Evolutionary conservation across 345 rosid species (phyloP).

Genomic region (Corymbia maculata): DNA sequence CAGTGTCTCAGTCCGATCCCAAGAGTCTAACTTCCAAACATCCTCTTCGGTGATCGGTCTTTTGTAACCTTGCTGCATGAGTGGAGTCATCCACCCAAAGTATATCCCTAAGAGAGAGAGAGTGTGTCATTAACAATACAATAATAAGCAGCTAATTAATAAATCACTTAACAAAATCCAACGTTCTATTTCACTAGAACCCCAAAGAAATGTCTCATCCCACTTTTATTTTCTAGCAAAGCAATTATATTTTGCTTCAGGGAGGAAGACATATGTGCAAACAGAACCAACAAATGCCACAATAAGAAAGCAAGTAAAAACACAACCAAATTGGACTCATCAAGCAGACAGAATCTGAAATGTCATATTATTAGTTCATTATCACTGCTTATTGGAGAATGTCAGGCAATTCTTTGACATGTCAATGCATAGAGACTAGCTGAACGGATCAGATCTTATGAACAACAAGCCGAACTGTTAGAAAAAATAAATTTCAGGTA

Average conservation of each 20-base stretch:
- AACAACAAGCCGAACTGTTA: background rate
- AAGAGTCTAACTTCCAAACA: constrained; percentile 84
- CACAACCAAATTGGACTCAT: background rate
- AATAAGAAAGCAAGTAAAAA: background rate
- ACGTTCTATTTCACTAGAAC: background rate
- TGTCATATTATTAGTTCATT: background rate
- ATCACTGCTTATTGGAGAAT: background rate
- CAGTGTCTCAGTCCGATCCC: constrained; percentile 88
- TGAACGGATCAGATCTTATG: background rate
- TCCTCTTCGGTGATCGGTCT: constrained; percentile 87
- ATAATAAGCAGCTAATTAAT: background rate
- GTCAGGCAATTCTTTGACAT: background rate
- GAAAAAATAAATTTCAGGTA: background rate
- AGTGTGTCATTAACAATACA: background rate
- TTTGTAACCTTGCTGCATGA: constrained; percentile 77
- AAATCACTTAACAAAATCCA: background rate
- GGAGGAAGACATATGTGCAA: background rate
- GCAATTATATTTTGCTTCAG: background rate
- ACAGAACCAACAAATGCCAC: background rate
- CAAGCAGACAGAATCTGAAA: background rate
- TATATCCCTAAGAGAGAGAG: constrained; percentile 33
- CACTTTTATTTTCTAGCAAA: background rate
- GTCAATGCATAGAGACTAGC: background rate
- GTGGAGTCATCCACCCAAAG: constrained; percentile 87
- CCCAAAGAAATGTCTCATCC: background rate